Percentiles rank a stretch among this genome's conserved stretches.
These are phyloP conservation scores for Oryza australiensis DNA, from an alignment of 176 grass and related monocot genomes.

Conservation along the genomic window DNA sequence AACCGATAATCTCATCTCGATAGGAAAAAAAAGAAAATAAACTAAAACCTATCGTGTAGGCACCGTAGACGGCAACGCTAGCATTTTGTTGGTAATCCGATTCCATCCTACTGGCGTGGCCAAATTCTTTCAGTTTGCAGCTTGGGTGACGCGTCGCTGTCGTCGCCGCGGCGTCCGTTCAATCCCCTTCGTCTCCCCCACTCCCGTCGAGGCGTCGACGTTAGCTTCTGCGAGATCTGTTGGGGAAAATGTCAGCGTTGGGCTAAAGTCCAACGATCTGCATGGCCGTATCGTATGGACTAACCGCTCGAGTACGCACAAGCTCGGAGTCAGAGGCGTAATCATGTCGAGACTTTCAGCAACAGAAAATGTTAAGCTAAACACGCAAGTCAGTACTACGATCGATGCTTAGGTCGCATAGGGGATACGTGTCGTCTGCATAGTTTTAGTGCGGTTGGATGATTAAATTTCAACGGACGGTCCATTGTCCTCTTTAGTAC, in stretches of 20 bases:
- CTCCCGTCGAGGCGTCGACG: not conserved
- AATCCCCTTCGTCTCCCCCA: not conserved
- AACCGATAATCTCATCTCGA: too few species aligned
- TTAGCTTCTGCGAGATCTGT: not conserved
- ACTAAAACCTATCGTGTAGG: not conserved
- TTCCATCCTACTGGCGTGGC: not conserved
- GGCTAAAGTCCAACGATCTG: not conserved
- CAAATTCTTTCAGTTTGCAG: not conserved
- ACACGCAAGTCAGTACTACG: not conserved
- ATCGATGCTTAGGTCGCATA: not conserved
- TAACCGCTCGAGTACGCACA: not conserved
- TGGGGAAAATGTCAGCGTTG: conserved; percentile 15
- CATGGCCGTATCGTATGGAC: conserved; percentile 8
- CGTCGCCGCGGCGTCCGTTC: not conserved
- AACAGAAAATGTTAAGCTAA: not conserved
- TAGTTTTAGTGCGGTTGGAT: not conserved
- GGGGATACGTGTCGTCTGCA: not conserved
- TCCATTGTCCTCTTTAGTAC: not conserved
- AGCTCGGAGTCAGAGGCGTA: not conserved
- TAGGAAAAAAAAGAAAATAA: too few species aligned
- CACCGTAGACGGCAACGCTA: not conserved
- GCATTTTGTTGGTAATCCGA: not conserved
- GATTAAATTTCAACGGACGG: not conserved
- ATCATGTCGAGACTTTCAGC: not conserved
- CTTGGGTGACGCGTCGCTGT: not conserved